A percentile compares a stretch with the other conserved stretches of the same genome.
phyloP scores from a whole-genome alignment of 2,329 filamentous ascomycete species.

The Clonostachys chloroleuca region DNA sequence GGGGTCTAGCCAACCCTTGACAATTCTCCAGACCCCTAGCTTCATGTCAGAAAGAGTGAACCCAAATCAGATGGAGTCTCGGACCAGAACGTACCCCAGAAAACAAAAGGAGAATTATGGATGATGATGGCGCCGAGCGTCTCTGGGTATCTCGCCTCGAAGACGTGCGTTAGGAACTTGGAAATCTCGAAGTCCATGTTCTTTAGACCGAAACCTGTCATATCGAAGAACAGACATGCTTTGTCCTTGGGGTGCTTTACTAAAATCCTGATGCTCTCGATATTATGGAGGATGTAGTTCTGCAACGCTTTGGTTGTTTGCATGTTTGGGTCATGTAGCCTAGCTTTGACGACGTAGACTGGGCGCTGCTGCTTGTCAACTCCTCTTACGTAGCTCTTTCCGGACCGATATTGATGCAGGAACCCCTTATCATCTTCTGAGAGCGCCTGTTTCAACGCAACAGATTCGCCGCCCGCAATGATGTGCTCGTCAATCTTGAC shows the following conservation, averaged over 20 bases:
- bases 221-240: slow-evolving; percentile 58
- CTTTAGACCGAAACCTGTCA: slow-evolving; percentile 64
- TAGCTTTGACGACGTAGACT: slow-evolving; percentile 26
- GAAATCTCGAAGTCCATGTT: slow-evolving; percentile 77
- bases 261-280: slow-evolving; percentile 25
- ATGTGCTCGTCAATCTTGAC: slow-evolving; percentile 23
- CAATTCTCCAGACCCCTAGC: slow-evolving; percentile 50
- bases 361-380: slow-evolving; percentile 25
- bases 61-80: too few species aligned
- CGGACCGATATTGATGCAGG: slow-evolving; percentile 26
- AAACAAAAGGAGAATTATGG: slow-evolving; percentile 73
- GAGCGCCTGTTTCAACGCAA: slow-evolving; percentile 13
- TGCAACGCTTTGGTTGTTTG: slow-evolving; percentile 26
- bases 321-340: slow-evolving; percentile 20
- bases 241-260: slow-evolving; percentile 8
- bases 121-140: slow-evolving; percentile 66
- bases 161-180: slow-evolving; percentile 76
- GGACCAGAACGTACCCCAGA: slow-evolving; percentile 32
- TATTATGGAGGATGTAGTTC: slow-evolving; percentile 29
- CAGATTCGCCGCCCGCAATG: slow-evolving; percentile 22
- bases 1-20: slow-evolving; percentile 72
- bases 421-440: slow-evolving; percentile 22
- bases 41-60: too few species aligned
- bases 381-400: slow-evolving; percentile 31
- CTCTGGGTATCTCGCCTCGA: slow-evolving; percentile 76